Conservation (phyloP, 2,329 filamentous ascomycete genomes). For the Pyrenophora graminea region DNA sequence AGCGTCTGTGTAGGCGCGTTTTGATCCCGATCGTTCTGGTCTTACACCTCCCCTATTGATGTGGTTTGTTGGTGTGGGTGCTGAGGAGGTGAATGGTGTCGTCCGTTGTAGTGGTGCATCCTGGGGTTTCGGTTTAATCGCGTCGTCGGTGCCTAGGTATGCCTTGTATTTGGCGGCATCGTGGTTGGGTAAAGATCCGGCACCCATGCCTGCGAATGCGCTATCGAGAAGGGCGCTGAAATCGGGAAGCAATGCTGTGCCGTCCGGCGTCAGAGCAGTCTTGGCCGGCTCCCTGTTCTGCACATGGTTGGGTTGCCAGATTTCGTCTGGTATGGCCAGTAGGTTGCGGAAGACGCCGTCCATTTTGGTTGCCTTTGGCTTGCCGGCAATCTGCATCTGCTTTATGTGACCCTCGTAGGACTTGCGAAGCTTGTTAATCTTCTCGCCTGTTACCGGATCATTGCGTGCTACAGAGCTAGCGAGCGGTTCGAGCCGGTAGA, state of each 20-base stretch:
- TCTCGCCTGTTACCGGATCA: conserved; percentile 66
- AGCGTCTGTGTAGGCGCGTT: conserved; percentile 74
- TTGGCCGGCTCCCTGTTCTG: conserved; percentile 47
- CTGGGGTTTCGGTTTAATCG: conserved; percentile 34
- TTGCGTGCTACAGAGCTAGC: conserved; percentile 62
- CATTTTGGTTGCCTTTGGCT: conserved; percentile 53
- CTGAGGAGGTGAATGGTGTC: conserved; percentile 25
- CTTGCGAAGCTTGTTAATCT: conserved; percentile 65
- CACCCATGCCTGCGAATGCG: conserved; percentile 49
- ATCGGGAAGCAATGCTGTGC: conserved; percentile 29
- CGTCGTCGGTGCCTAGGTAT: conserved; percentile 53
- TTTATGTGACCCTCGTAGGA: conserved; percentile 60
- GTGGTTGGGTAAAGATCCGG: conserved; percentile 48
- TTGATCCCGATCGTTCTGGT: conserved; percentile 70
- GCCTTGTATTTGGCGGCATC: conserved; percentile 50
- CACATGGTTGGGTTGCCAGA: conserved; percentile 48
- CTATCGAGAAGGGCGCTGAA: conserved; percentile 44
- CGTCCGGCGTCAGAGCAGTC: conserved; percentile 30
- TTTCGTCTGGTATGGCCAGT: conserved; percentile 46
- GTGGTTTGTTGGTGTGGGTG: conserved; percentile 42
- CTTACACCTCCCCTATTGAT: conserved; percentile 55
- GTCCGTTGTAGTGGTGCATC: conserved; percentile 30
- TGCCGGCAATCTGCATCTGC: conserved; percentile 53
- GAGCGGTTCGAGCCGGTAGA: conserved; percentile 61
- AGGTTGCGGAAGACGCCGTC: conserved; percentile 43